Percentiles rank a stretch among this genome's conserved stretches.
Evolutionary conservation across 805 yeast species (phyloP).

Genomic region (Candida hungchunana): DNA sequence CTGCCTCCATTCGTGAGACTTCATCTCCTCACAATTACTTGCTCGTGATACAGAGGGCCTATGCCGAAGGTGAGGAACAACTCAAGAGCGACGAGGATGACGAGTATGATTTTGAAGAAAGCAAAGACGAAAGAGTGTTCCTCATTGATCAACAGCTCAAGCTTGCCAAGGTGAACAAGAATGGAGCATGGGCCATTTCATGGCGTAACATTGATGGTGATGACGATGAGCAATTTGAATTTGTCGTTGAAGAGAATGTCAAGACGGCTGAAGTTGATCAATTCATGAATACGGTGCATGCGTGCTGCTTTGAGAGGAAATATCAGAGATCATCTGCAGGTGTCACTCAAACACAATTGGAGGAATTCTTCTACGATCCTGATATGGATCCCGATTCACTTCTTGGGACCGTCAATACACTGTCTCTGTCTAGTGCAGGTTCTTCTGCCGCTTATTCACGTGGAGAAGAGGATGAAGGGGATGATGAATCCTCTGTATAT

Average conservation of each 20-base stretch:
- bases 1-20: slow-evolving; percentile 65
- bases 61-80: slow-evolving; percentile 61
- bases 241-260: slow-evolving; percentile 62
- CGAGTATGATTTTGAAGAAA: slow-evolving; percentile 33
- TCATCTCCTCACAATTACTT: slow-evolving; percentile 64
- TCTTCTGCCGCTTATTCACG: neutral
- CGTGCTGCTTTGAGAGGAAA: slow-evolving; percentile 74
- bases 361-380: slow-evolving; percentile 50
- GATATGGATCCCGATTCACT: slow-evolving; percentile 13
- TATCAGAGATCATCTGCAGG: slow-evolving; percentile 50
- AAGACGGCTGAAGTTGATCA: slow-evolving; percentile 46
- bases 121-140: slow-evolving; percentile 67
- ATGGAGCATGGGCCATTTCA: slow-evolving; percentile 54
- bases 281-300: slow-evolving; percentile 58
- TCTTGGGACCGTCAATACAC: slow-evolving; percentile 5
- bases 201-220: slow-evolving; percentile 91
- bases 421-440: slow-evolving; percentile 5
- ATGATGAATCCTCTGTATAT: slow-evolving; percentile 27
- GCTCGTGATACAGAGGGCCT: slow-evolving; percentile 63
- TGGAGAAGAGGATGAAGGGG: slow-evolving; percentile 18
- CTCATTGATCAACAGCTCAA: slow-evolving; percentile 57
- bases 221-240: slow-evolving; percentile 78
- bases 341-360: slow-evolving; percentile 43
- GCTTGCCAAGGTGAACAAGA: slow-evolving; percentile 48
- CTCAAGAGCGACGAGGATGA: slow-evolving; percentile 47